Evolutionary conservation across 1,139 yeast species (phyloP).

Genomic region (Nakaseomyces nivariensis): DNA sequence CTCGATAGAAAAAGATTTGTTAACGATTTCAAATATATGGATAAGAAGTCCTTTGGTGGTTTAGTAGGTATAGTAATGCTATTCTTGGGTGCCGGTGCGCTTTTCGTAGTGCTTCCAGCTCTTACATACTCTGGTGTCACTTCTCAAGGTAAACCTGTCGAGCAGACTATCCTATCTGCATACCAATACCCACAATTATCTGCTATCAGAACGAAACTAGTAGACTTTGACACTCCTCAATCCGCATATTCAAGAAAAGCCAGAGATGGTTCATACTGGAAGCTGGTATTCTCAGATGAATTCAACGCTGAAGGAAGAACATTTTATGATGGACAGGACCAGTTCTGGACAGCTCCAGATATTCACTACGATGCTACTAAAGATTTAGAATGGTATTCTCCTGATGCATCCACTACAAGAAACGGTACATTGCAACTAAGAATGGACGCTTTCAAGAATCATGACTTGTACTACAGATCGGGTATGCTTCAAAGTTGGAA

Average conservation of each 20-base stretch:
- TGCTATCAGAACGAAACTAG: conserved; percentile 50
- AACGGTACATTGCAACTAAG: conserved; percentile 54
- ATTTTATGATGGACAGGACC: conserved; percentile 74
- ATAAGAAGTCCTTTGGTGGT: conserved; percentile 48
- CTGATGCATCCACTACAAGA: conserved; percentile 63
- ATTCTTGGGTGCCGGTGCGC: conserved; percentile 46
- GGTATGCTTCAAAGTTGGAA: conserved; percentile 85
- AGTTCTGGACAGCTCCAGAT: conserved; percentile 69
- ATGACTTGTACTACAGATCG: conserved; percentile 61
- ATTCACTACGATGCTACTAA: conserved; percentile 68
- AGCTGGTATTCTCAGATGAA: conserved; percentile 70
- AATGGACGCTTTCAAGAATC: conserved; percentile 65
- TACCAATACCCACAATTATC: conserved; percentile 50
- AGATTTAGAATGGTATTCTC: conserved; percentile 82
- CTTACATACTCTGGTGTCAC: conserved; percentile 62
- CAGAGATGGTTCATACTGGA: conserved; percentile 50
- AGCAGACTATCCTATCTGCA: conserved; percentile 35
- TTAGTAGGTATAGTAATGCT: conserved; percentile 47
- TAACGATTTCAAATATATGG: conserved; percentile 51
- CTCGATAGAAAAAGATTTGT: conserved; percentile 55
- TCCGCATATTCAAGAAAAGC: conserved; percentile 39
- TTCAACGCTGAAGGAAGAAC: conserved; percentile 74
- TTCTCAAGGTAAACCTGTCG: conserved; percentile 25
- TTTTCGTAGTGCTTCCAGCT: conserved; percentile 64
- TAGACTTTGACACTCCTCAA: conserved; percentile 73